Evolutionary conservation across 805 yeast species (phyloP).

Genomic region (Yamadazyma takamatsuzukensis): DNA sequence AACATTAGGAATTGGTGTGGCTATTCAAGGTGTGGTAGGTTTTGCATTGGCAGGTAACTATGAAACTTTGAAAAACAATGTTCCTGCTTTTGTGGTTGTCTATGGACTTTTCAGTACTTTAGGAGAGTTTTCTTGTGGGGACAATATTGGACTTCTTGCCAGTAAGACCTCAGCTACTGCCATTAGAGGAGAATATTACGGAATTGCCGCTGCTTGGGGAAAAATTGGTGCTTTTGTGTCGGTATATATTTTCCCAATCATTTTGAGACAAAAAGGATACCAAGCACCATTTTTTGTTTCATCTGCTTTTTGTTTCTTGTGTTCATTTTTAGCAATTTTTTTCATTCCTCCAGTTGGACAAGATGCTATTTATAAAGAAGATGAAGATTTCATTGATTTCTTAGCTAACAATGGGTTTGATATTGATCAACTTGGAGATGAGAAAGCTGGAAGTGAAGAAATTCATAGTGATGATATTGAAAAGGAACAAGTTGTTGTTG

Average conservation of each 20-base stretch:
- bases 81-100: constrained; percentile 79
- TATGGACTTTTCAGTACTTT: constrained; percentile 84
- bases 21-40: constrained; percentile 74
- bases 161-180: constrained; percentile 85
- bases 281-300: constrained; percentile 62
- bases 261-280: constrained; percentile 61
- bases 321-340: constrained; percentile 67
- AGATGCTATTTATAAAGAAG: constrained; percentile 77
- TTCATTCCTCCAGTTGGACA: constrained; percentile 81
- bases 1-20: constrained; percentile 66
- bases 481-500: neutral
- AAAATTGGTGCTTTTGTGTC: constrained; percentile 93
- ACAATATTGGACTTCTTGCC: constrained; percentile 83
- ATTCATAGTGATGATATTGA: constrained; percentile 4
- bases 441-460: constrained; percentile 1
- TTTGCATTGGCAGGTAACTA: constrained; percentile 77
- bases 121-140: constrained; percentile 95
- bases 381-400: constrained; percentile 63
- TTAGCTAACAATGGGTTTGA: constrained; percentile 57
- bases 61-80: constrained; percentile 48
- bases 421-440: constrained; percentile 3
- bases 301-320: constrained; percentile 68
- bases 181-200: constrained; percentile 86
- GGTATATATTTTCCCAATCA: constrained; percentile 81
- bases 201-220: constrained; percentile 88